Evolutionary conservation across 202 grass and related monocot genomes (phyloP).

Genomic region (Cymbopogon flexuosus): DNA sequence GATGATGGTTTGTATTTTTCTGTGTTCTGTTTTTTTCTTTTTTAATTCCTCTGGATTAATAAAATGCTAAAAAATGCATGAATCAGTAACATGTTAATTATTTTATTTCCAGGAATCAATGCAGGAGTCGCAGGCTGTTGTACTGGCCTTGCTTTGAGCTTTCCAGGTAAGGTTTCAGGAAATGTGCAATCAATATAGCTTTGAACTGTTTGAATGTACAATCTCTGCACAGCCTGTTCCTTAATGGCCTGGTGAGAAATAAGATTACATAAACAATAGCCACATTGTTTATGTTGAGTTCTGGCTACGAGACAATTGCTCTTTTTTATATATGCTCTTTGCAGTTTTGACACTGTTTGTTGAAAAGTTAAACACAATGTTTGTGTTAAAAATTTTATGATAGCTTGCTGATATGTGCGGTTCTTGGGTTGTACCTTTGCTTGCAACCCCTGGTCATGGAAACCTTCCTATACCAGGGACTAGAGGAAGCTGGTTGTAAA

Average conservation of each 20-base stretch:
- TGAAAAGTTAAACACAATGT: not conserved
- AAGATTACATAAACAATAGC: not conserved
- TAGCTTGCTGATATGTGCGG: not conserved
- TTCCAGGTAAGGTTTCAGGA: constrained; percentile 59
- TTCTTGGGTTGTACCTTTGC: not conserved
- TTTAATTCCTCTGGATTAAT: constrained; percentile 12
- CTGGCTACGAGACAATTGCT: not conserved
- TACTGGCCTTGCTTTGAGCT: constrained; percentile 92
- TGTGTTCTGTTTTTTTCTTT: not conserved
- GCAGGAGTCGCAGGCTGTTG: constrained; percentile 96
- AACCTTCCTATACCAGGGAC: not conserved
- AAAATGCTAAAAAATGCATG: not conserved
- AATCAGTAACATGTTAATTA: constrained; percentile 3
- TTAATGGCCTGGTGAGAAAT: not conserved
- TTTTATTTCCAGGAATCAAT: constrained; percentile 67
- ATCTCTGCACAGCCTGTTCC: not conserved
- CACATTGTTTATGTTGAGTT: not conserved
- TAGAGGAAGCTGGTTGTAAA: constrained; percentile 8
- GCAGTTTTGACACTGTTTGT: not conserved
- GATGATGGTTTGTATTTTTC: constrained; percentile 60
- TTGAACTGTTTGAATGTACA: not conserved
- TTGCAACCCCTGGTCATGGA: not conserved
- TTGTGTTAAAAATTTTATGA: not conserved
- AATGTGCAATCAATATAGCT: constrained; percentile 5
- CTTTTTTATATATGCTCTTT: not conserved